phyloP scores from a whole-genome alignment of 345 rosid genomes.

The Pugionium dolabratum region DNA sequence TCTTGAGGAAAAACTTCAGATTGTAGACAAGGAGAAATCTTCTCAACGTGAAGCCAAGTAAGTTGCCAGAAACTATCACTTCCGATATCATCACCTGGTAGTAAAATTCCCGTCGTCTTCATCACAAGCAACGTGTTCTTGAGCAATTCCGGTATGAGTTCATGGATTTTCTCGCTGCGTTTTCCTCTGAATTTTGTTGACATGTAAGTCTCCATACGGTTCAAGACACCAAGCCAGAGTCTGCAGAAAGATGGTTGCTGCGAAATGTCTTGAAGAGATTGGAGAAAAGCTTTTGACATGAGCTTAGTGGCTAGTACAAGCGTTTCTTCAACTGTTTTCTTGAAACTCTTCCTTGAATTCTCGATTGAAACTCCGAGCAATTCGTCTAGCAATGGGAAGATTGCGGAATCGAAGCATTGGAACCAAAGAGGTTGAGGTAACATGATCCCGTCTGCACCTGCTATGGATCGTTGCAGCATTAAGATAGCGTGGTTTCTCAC shows the following conservation, averaged over 20 bases:
- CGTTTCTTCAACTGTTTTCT: constrained; percentile 58
- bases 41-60: constrained; percentile 71
- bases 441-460: constrained; percentile 52
- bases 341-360: constrained; percentile 49
- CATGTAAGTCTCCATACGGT: constrained; percentile 61
- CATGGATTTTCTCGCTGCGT: constrained; percentile 56
- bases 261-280: constrained; percentile 55
- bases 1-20: constrained; percentile 60
- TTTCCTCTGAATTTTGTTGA: constrained; percentile 61
- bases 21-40: constrained; percentile 57
- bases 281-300: constrained; percentile 62
- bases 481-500: constrained; percentile 69
- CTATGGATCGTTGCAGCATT: constrained; percentile 52
- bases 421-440: constrained; percentile 60
- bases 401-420: constrained; percentile 60
- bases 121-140: constrained; percentile 67
- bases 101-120: constrained; percentile 62
- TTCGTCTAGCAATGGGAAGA: constrained; percentile 65
- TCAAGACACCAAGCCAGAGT: constrained; percentile 68
- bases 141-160: constrained; percentile 65
- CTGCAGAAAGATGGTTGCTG: constrained; percentile 63
- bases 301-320: constrained; percentile 62
- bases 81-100: constrained; percentile 56
- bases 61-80: constrained; percentile 74
- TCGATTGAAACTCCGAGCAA: constrained; percentile 44